Conservation (phyloP, 495 filamentous ascomycete species). For the Tuber microsphaerosporum region DNA sequence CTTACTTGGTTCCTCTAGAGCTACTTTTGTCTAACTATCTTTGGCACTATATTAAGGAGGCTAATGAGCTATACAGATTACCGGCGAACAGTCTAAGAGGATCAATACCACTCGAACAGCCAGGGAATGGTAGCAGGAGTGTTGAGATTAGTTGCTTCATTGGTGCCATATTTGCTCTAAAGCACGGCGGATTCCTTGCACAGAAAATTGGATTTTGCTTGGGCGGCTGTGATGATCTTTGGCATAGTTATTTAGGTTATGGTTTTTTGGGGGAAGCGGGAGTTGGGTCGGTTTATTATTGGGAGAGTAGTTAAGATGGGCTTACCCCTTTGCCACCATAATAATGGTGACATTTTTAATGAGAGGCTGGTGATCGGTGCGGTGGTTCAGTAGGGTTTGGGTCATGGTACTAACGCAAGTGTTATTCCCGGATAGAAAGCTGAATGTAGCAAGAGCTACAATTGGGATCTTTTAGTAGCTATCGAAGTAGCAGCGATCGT, state of each 20-base stretch:
- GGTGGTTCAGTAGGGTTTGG: constrained; percentile 45
- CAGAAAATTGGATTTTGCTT: constrained; percentile 52
- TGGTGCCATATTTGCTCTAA: constrained; percentile 55
- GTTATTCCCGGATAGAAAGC: constrained; percentile 61
- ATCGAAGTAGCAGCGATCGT: constrained; percentile 43
- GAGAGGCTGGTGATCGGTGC: neutral
- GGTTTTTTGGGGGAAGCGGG: constrained; percentile 46
- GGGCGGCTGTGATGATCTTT: constrained; percentile 56
- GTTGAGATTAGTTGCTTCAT: constrained; percentile 57
- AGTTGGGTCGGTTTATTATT: constrained; percentile 56
- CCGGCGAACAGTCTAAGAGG: constrained; percentile 52
- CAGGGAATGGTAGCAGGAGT: constrained; percentile 58
- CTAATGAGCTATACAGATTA: constrained; percentile 36
- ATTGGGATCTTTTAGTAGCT: constrained; percentile 42
- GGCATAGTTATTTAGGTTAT: constrained; percentile 58
- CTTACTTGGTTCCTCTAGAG: neutral
- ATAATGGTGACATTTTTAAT: neutral
- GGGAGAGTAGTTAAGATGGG: constrained; percentile 53
- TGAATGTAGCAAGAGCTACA: constrained; percentile 53
- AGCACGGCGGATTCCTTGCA: constrained; percentile 54
- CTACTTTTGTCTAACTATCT: neutral
- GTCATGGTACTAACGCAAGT: constrained; percentile 60
- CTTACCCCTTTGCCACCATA: constrained; percentile 16
- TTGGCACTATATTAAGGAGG: neutral
- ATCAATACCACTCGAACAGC: constrained; percentile 44